These are phyloP conservation scores for Suhomyces chickasaworum DNA, from an alignment of 1,139 yeast genomes.

Conservation along the genomic window DNA sequence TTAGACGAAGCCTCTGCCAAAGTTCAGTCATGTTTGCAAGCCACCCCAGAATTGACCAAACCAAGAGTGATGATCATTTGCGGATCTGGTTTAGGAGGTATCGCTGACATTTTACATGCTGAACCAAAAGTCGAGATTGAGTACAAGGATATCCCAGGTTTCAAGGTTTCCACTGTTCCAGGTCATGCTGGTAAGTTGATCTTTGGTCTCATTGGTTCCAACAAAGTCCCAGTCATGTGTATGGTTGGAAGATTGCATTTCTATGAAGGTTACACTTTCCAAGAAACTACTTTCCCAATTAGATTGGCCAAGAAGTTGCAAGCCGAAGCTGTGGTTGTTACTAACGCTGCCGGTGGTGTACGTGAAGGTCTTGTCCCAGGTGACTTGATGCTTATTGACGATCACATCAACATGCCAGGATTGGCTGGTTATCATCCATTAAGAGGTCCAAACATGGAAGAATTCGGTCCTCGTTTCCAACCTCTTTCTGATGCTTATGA, in stretches of 20 bases:
- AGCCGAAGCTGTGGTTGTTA: slow-evolving; percentile 64
- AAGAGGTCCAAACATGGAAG: slow-evolving; percentile 80
- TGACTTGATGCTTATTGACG: slow-evolving; percentile 86
- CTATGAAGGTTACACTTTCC: slow-evolving; percentile 85
- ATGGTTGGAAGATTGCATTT: slow-evolving; percentile 94
- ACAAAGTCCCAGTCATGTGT: slow-evolving; percentile 78
- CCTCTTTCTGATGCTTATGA: slow-evolving; percentile 92
- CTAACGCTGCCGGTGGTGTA: slow-evolving; percentile 95
- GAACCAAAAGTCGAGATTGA: slow-evolving; percentile 52
- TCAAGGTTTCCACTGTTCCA: slow-evolving; percentile 76
- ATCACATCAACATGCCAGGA: slow-evolving; percentile 90
- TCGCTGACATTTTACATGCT: slow-evolving; percentile 55
- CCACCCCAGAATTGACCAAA: slow-evolving; percentile 24
- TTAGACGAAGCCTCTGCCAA: slow-evolving; percentile 25
- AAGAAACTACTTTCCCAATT: slow-evolving; percentile 83
- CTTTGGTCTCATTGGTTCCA: slow-evolving; percentile 72
- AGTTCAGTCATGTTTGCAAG: slow-evolving; percentile 18
- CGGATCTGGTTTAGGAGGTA: slow-evolving; percentile 93
- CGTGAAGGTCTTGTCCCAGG: slow-evolving; percentile 71
- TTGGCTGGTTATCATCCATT: slow-evolving; percentile 86
- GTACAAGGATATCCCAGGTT: slow-evolving; percentile 77
- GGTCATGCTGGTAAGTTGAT: slow-evolving; percentile 88
- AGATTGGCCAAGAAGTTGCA: slow-evolving; percentile 71
- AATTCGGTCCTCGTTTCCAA: slow-evolving; percentile 82
- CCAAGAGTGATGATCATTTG: slow-evolving; percentile 82